Percentiles rank a stretch among this genome's conserved stretches.
These are phyloP conservation scores for Adansonia grandidieri DNA, from an alignment of 441 rosid genomes.

Conservation along the genomic window DNA sequence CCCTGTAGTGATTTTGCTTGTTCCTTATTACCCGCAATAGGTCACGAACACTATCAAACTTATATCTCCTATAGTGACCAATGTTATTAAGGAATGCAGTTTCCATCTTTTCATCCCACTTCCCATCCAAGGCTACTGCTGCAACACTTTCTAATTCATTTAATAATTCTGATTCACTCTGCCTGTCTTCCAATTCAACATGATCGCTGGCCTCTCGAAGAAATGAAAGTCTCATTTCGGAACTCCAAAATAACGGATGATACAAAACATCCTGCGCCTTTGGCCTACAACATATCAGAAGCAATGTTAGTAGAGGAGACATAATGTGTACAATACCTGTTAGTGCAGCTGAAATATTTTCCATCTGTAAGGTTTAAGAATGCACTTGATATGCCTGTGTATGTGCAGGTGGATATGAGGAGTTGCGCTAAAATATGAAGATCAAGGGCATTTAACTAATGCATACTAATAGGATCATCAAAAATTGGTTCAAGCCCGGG, in stretches of 20 bases:
- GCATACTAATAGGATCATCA: background rate
- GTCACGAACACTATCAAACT: constrained; percentile 72
- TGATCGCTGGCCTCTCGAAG: constrained; percentile 83
- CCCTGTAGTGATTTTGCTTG: constrained; percentile 83
- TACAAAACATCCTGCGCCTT: constrained; percentile 62
- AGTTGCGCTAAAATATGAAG: background rate
- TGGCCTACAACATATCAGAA: constrained; percentile 51
- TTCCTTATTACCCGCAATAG: constrained; percentile 74
- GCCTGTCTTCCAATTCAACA: constrained; percentile 83
- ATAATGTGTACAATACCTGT: background rate
- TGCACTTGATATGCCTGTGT: constrained; percentile 1
- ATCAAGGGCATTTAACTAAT: constrained; percentile 8
- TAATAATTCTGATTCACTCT: constrained; percentile 60
- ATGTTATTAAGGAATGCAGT: constrained; percentile 66
- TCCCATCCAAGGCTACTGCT: constrained; percentile 63
- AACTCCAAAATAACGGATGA: constrained; percentile 84
- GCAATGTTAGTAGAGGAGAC: background rate
- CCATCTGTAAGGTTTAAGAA: constrained; percentile 7
- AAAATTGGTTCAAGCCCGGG: background rate
- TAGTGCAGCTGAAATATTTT: background rate
- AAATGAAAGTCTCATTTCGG: constrained; percentile 75
- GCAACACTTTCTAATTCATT: constrained; percentile 70
- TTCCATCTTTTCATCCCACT: constrained; percentile 91
- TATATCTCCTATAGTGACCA: constrained; percentile 82
- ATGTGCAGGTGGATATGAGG: background rate